Base-by-base conservation (phyloP, 2,329 filamentous ascomycete genomes). In the Calonectria pseudoturangicola region DNA sequence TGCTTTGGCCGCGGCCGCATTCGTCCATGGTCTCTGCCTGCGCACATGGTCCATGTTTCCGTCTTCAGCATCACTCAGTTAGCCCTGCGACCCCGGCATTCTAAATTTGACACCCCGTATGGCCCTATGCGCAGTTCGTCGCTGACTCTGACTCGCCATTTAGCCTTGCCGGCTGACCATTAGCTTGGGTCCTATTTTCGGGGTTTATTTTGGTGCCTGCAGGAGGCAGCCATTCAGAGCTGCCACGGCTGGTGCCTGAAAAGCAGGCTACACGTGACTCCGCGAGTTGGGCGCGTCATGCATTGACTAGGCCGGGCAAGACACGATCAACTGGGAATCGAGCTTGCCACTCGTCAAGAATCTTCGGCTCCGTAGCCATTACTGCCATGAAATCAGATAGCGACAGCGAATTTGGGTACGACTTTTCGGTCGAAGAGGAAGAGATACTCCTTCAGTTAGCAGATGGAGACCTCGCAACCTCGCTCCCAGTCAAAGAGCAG, bases 331-430 rank as follows among this genome's bases (percentile, higher is more conserved):
- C 62, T 66, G 48, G 54, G 27, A 69, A 30, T 64, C 68, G 60
- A 47, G 64, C 69, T 68, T 58, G 48, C 69, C 47, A 66, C 33
- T 68, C 68, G 71, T 68, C 76, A 79, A 80, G 77, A 80, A 75
- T 78, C 72, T 75, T 75, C 66, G 68, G 41, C 64, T 64, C 68
- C 12, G 68, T 65, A 33, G 50, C 36, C 9, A 56, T 70, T 69
- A 41, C 69, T 70, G 43, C 58, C 60, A 79, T 77, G 74, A 74
- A 71, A 45, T 69, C 68, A 70, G 83, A 85, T 73, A 83, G 80
- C 73, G 84, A 86, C 74, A 83, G 81, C 75, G 86, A 88, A 51
- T 89, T 86, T 79, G 86, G 83, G 70, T 88, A 87, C 76, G 85
- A 88, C 74, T 81, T 88, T 51, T 86, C 86, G 3, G 74, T 80